Base-by-base conservation (phyloP, 2,329 filamentous ascomycete genomes). In the Acephala macrosclerotiorum region DNA sequence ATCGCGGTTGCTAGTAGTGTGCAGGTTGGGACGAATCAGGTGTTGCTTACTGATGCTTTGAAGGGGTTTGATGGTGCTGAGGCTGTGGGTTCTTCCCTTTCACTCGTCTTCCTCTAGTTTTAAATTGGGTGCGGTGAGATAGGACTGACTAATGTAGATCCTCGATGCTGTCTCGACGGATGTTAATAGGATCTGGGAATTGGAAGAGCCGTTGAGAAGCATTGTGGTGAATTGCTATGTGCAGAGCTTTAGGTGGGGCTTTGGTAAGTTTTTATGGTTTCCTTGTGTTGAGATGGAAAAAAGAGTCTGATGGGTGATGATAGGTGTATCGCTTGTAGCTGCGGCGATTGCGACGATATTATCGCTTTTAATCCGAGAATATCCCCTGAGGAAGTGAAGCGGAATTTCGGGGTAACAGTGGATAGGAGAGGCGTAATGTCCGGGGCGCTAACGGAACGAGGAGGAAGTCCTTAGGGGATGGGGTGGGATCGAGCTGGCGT, bases 51-150 rank as follows among this genome's bases (percentile, higher is more conserved):
- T 14, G 26, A 53, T 16, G 22, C 25, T 4, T 53, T 53, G 49
- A 53, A 22, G 2, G 49, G 49, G 25, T 26, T 53, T 53, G 49
- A 53, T 14, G 49, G 49, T 29, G 49, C 49, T 53, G 49, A 26
- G 9, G 49, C 11, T 3, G 49, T 53, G 25, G 4, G 49, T 53
- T 53, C 22, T n/a, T 18, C 29, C 29, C 29, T 33, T 33, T 33
- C 9, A 5, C 29, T 9, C 9, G 9, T 9, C 29, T 33, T 33
- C 29, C n/a, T n/a, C n/a, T n/a, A n/a, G 29, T 9, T 33, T 33
- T 9, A 9, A 33, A 33, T 20, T 49, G 4, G 45, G 8, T 25
- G 4, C 18, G 18, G 7, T 22, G 25, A 33, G 7, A n/a, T 16
- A 33, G 18, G 4, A 33, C 22, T 29, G 49, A 53, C 20, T 8